Evolutionary conservation across 345 rosid genomes (phyloP), one percentile per base, ranked within the genome.

Genomic region (Rhodamnia rubescens): DNA sequence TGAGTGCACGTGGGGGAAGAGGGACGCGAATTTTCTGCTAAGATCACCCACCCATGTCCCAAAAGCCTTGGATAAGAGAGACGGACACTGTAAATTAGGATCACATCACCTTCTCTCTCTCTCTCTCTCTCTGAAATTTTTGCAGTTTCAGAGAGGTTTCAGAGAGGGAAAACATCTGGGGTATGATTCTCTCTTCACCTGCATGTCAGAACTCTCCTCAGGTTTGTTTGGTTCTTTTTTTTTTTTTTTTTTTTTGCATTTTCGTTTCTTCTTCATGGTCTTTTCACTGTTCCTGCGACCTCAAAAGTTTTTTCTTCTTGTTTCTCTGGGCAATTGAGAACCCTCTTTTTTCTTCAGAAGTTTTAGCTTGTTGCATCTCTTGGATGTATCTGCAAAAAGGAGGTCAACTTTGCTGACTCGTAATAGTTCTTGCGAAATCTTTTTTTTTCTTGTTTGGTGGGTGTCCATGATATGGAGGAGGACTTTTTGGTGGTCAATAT

Each of bases 101-200:
- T 64, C 85, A 9, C 52, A 57, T 56, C 51, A 40, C 24, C 49
- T 22, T 5, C 53, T 24, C 42, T 29, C 29, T 51, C 74, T 61
- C 74, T 61, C 74, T 47, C n/a, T 22, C 61, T 64, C 81, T 64
- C 52, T 85, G 83, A 21, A 44, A 36, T 32, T 42, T 47, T 47
- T 53, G 61, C 27, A 85, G 86, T 36, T 85, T 85, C 86, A 75
- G 83, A 53, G 86, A 75, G 44, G 53, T 40, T 85, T 85, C 86
- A 78, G 83, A 75, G 86, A 78, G 53, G 53, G 64, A 75, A 53
- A 20, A 18, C 5, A 69, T 69, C 78, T 8, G 78, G 44, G 78
- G 78, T 69, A 22, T 69, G 36, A 4, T 74, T 55, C 40, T 54
- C 69, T 85, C 47, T 44, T 26, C 49, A 58, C 24, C 57, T 53